Evolutionary conservation across 2,329 filamentous ascomycete genomes (phyloP), one percentile per base, ranked within the genome.

Genomic region (Xylaria sp.): DNA sequence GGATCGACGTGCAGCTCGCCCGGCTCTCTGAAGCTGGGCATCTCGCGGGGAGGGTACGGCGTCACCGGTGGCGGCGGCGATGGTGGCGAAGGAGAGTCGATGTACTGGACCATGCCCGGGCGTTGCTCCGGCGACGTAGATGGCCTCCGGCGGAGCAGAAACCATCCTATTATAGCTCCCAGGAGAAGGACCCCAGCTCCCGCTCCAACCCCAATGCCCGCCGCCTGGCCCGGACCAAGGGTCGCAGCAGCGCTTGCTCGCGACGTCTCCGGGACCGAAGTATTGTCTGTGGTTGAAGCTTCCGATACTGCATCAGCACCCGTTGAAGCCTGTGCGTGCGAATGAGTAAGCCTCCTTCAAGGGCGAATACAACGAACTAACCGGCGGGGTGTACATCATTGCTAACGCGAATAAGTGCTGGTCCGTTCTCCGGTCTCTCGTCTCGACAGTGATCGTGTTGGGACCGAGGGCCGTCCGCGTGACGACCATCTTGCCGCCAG

Each of bases 361-460:
- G 13, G 21, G 8, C 11, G 16, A 20, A 24, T 4, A n/a, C n/a
- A 19, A 39, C 11, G 11, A 18, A 52, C 60, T 44, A 47, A 60
- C 61, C 48, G 59, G 61, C 41, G 53, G 47, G 21, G 57, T 57
- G 47, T 62, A 63, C 39, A 63, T 51, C 34, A 63, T 41, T 7
- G 56, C 61, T 13, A 63, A 24, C 9, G 63, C 63, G 40, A 56
- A 54, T 6, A 63, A 40, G 29, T 63, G 63, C 34, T 46, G 40
- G 8, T 44, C 17, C 2, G 44, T 44, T 8, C 17, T 40, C 20
- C 37, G 38, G 5, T 7, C 17, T 46, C 48, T 42, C 38, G 41
- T 46, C 46, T 47, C 50, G 5, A 50, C 18, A 0, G 9, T 19
- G 9, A 50, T 16, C 7, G 45, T 44, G 48, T 54, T 54, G 17